Base-by-base conservation (phyloP, 1,139 yeast species). In the Blastobotrys petasosporus region DNA sequence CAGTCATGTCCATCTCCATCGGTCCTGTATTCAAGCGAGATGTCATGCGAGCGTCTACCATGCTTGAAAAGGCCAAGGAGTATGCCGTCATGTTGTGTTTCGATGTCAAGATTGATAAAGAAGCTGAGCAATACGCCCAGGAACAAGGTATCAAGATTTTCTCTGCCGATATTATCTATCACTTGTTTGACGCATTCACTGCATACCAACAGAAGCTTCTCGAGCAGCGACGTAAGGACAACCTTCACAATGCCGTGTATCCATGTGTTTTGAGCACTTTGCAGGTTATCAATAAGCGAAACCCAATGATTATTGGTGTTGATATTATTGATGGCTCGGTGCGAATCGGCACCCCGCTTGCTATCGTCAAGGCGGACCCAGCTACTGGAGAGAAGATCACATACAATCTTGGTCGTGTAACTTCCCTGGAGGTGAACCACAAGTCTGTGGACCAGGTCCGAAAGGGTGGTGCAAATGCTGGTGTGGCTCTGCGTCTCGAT, bases 231-330 rank as follows among this genome's bases (percentile, higher is more conserved):
- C 85, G 97, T 69, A 80, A 82, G 65, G 95, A 87, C 56, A 85
- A 85, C 69, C 75, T 85, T 71, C 92, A 82, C 58, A 84, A 78
- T 59, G 98, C 97, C 39, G 84, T 85, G 45, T 90, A 82, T 80
- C 99, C 98, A 58, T 85, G 95, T 74, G 96, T 90, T 30, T 73
- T 92, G 70, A 86, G 86, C 69, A 92, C 97, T 17, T 70, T 92
- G 56, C 97, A 94, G 73, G 88, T 94, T 63, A 94, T 92, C 67
- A 94, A 94, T 80, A 92, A 92, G 75, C 86, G 98, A 72, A 88
- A 90, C 68, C 99, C 99, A 50, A 92, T 92, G 97, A 88, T 92
- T 63, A 85, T 92, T 64, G 99, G 99, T 79, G 97, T 92, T 51
- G 99, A 92, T 66, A 95, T 92, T 53, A 67, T 78, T 45, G 97